Conservation (phyloP, 1,284 basidiomycete species). For the Cutaneotrichosporon sp. region DNA sequence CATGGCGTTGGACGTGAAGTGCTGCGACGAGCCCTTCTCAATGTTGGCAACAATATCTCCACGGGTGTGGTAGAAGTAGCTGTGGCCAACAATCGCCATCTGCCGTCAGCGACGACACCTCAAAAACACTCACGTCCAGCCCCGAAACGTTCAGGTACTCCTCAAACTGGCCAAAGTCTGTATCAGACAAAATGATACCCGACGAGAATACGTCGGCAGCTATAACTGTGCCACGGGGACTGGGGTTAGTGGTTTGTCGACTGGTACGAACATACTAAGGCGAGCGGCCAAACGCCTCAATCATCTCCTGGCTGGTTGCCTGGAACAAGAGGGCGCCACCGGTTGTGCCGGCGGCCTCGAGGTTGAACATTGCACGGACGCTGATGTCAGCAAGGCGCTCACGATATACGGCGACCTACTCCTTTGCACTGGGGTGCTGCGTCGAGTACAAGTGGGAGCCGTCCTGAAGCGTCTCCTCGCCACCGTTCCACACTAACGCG, state of each 20-base stretch:
- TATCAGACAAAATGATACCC: slow-evolving; percentile 85
- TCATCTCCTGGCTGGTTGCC: slow-evolving; percentile 90
- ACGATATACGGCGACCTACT: slow-evolving; percentile 52
- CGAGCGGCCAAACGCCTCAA: slow-evolving; percentile 79
- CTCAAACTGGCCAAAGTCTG: slow-evolving; percentile 91
- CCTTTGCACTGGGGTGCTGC: slow-evolving; percentile 68
- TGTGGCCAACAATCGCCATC: slow-evolving; percentile 88
- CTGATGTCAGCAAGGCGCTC: slow-evolving; percentile 51
- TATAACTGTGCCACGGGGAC: slow-evolving; percentile 83
- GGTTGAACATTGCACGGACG: slow-evolving; percentile 62
- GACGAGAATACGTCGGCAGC: slow-evolving; percentile 94
- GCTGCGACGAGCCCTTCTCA: slow-evolving; percentile 53
- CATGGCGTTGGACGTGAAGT: slow-evolving; percentile 88
- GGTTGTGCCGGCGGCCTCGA: slow-evolving; percentile 72
- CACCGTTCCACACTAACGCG: slow-evolving; percentile 90
- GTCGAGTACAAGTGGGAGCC: slow-evolving; percentile 89
- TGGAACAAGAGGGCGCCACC: slow-evolving; percentile 93
- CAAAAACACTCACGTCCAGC: slow-evolving; percentile 59
- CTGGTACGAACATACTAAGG: slow-evolving; percentile 55
- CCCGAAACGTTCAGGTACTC: slow-evolving; percentile 83
- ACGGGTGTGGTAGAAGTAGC: slow-evolving; percentile 85
- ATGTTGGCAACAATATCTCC: slow-evolving; percentile 34
- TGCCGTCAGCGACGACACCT: slow-evolving; percentile 48
- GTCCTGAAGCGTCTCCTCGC: slow-evolving; percentile 79
- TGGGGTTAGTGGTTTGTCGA: slow-evolving; percentile 28